Evolutionary conservation across 495 filamentous ascomycete species (phyloP), one percentile per base, ranked within the genome.

Genomic region (Corynascus novoguineensis): DNA sequence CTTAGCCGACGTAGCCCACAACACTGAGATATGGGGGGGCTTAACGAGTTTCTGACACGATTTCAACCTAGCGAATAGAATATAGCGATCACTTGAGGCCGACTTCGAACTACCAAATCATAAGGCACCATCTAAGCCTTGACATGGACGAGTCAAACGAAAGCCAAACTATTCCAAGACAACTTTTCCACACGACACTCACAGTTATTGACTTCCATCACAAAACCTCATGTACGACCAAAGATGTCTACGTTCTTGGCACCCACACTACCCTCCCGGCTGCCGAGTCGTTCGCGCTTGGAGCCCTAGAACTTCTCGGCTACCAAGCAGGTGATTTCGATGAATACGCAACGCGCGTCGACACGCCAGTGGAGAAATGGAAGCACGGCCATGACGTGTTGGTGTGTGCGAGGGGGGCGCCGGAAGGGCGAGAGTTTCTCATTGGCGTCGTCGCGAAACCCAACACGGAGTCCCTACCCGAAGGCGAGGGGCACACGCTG

Each of bases 161-260:
- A 15, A 42, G 22, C 21, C 28, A 22, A 17, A 31, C 45, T n/a
- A 31, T 63, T 19, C 64, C 68, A 0, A 65, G 72, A 40, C 41
- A 61, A 12, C 66, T 77, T 9, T 77, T 61, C 63, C 73, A 75
- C 58, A 70, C 73, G 24, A 69, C 66, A 35, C 55, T 74, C 15
- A 73, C 69, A 3, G 65, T 75, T 6, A 66, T 67, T 51, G 68
- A 72, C 54, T 68, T 53, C 52, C 62, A 64, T 47, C 46, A 40
- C 32, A 63, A 69, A 49, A 68, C 68, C 24, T 68, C 59, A 0
- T 69, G 71, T 25, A 56, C 66, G n/a, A 72, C 57, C 19, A 58
- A 59, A 5, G 57, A 19, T 9, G 64, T 68, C 31, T 67, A 70
- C 61, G 66, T 75, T 29, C 67, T 77, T 1, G 69, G 63, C 19